Evolutionary conservation across 2,329 filamentous ascomycete genomes (phyloP).

Genomic region (Celoporthe dispersa): DNA sequence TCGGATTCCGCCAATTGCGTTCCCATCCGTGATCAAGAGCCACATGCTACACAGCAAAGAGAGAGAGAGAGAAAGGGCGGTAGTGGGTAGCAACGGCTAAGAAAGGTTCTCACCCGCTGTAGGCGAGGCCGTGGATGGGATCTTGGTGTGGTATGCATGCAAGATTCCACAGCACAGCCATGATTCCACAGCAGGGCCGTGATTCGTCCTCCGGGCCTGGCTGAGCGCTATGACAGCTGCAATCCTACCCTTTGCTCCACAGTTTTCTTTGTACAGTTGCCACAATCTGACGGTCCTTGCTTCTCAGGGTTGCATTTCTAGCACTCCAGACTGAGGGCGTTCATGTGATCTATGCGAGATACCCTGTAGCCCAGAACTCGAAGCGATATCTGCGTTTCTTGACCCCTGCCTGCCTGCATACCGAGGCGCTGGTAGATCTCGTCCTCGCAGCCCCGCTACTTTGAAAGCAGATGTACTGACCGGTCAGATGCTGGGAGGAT

Average conservation of each 20-base stretch:
- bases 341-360: neutral
- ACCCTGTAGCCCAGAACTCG: neutral
- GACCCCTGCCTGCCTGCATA: too few relatives aligned
- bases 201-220: neutral
- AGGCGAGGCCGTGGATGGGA: neutral
- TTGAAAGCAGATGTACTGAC: neutral
- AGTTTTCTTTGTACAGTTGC: neutral
- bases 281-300: neutral
- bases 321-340: too few relatives aligned
- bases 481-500: neutral
- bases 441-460: neutral
- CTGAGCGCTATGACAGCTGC: constrained; percentile 3
- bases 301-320: neutral
- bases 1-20: neutral
- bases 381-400: neutral
- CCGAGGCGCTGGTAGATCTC: neutral
- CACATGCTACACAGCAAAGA: neutral
- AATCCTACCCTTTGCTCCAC: neutral
- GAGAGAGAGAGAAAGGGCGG: neutral
- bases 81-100: neutral
- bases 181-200: neutral
- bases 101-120: neutral
- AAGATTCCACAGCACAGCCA: neutral
- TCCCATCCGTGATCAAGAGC: neutral
- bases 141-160: neutral